These are phyloP conservation scores for Heliamphora ciliata DNA, from an alignment of 179 eudicot genomes.

Conservation along the genomic window DNA sequence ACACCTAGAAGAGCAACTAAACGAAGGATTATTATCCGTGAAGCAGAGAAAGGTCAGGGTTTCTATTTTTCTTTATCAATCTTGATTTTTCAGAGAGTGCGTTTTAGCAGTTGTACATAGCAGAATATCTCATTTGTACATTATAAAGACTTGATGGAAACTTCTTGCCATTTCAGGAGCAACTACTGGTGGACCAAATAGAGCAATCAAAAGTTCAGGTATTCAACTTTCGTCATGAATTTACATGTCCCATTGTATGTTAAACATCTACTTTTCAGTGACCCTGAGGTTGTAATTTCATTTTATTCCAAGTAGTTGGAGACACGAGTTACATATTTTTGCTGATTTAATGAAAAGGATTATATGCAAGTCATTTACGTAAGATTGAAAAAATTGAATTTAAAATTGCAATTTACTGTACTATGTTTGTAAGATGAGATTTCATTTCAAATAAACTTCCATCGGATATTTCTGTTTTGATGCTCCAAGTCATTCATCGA, in stretches of 20 bases:
- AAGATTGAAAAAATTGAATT: neutral
- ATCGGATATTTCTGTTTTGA: neutral
- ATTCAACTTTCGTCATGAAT: conserved; percentile 14
- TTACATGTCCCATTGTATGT: neutral
- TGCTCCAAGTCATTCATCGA: neutral
- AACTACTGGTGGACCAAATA: conserved; percentile 46
- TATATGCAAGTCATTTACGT: neutral
- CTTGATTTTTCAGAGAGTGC: neutral
- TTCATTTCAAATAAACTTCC: neutral
- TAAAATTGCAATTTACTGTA: neutral
- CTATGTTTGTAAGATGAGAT: neutral
- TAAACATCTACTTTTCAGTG: neutral
- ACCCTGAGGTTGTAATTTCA: neutral
- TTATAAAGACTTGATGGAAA: neutral
- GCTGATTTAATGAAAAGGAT: neutral
- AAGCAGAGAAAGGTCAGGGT: conserved; percentile 52
- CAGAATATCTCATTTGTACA: neutral
- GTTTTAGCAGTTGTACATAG: neutral
- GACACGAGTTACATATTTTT: neutral
- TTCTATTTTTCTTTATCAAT: neutral
- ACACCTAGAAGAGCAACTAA: conserved; percentile 54
- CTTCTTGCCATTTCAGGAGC: conserved; percentile 38
- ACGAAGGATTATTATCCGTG: conserved; percentile 41
- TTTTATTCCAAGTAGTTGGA: neutral
- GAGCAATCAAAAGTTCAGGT: conserved; percentile 48